Evolutionary conservation across 352 stramenopile species (phyloP), one percentile per base, ranked within the genome.

Genomic region (Pythium graminicola): DNA sequence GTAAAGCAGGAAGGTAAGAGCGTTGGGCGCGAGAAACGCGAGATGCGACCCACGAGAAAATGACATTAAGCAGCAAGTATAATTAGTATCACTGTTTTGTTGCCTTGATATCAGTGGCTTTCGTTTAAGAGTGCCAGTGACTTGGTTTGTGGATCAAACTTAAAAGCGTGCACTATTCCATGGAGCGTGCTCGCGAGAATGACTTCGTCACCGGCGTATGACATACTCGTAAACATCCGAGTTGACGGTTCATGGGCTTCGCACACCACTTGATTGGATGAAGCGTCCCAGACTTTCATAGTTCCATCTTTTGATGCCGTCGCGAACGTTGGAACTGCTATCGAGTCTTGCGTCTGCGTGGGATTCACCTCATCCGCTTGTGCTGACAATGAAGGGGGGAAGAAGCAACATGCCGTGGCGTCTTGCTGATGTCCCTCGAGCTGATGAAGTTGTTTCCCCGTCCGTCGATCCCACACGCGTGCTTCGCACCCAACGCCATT

Each of bases 261-360:
- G 28, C 70, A 70, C 3, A 82, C 40, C 4, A 70, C 54, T 2
- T 50, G 19, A 19, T 56, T 56, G 0, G 49, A 33, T 7, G 46
- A 29, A 0, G 56, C 43, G 44, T 93, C 68, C 84, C 84, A 92
- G 10, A 90, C 43, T 27, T 85, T 86, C 47, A 94, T 55, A 1
- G 67, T 86, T 2, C 76, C 84, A 45, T 93, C 81, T 52, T 92
- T 94, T 6, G 84, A 94, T 4, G 72, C 84, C 16, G 72, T 86
- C 44, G 83, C 75, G 2, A 69, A 65, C 4, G 73, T 67, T 24
- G 70, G 62, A 3, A 69, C 51, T 16, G 54, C 39, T n/a, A 42
- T 36, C 9, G 54, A 51, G 3, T 23, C 22, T 20, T 29, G 20
- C 6, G 26, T 38, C 2, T 38, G 26, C 4, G 4, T 41, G 39